Base-by-base conservation (phyloP, 139 green algal genomes). In the Micromonas pusilla region DNA sequence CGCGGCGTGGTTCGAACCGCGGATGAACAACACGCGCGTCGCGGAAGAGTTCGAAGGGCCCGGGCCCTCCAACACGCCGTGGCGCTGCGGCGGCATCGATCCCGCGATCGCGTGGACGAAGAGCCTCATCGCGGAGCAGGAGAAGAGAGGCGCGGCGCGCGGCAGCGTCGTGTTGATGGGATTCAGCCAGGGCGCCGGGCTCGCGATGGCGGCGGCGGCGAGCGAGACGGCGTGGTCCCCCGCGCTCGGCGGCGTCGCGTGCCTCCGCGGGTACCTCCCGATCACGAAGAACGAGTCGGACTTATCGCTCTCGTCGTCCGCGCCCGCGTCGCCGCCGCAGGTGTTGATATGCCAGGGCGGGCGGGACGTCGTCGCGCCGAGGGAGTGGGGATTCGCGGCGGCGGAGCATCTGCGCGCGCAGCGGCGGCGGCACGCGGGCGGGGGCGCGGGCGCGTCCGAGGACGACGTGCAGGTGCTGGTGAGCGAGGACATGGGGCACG, bases 1-100 rank as follows among this genome's bases (percentile, higher is more conserved):
- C 21, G 32, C 63, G 5, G 68, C 68, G 68, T 75, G 68, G 68
- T 75, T 75, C 53, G 37, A 60, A 23, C 68, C 68, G 37, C 28
- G 68, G 68, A 30, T 75, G 68, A 34, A 70, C 20, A 23, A 70
- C 63, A 34, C 28, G 63, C 28, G 63, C 63, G 31, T 65, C n/a
- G n/a, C 26, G 26, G 54, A 23, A 25, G 54, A 65, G 2, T 65
- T 31, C 2, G 54, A 65, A 65, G 54, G 26, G 23, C 26, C 26
- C 23, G n/a, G n/a, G 54, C 23, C n/a, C 54, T 23, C n/a, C 23
- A 65, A 65, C 54, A 32, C 23, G 68, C 23, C 68, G 68, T 75
- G 37, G 37, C 32, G 34, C 34, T 75, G 68, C 37, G 68, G 30
- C 21, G 68, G 68, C 20, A 63, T 75, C n/a, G 38, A 64, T 16